Evolutionary conservation across 768 basidiomycete genomes (phyloP).

Genomic region (Leucocoprinus sp.): DNA sequence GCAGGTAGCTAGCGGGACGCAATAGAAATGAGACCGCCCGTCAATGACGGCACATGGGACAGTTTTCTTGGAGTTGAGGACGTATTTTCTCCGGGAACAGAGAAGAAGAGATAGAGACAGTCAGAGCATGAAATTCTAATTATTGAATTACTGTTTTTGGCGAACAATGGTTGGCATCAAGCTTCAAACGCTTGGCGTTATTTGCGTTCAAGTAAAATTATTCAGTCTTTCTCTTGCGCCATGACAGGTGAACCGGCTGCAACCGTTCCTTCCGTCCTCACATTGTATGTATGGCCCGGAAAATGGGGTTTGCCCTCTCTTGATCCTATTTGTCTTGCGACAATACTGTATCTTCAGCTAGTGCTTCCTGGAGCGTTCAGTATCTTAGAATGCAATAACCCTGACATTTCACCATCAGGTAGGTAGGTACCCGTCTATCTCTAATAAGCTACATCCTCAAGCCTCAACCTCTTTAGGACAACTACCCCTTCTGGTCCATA

Average conservation of each 20-base stretch:
- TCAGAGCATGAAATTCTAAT: background rate
- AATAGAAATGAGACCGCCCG: background rate
- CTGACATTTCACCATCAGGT: conserved; percentile 71
- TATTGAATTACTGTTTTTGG: conserved; percentile 8
- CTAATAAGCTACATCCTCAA: background rate
- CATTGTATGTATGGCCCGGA: conserved; percentile 64
- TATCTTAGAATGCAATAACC: conserved; percentile 54
- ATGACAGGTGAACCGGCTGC: background rate
- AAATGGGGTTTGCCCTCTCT: conserved; percentile 58
- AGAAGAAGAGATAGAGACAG: background rate
- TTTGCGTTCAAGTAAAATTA: background rate
- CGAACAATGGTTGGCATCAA: conserved; percentile 10
- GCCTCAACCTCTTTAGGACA: conserved; percentile 38
- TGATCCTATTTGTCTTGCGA: conserved; percentile 57
- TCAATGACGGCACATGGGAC: background rate
- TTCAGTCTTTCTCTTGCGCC: background rate
- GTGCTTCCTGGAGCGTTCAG: conserved; percentile 60
- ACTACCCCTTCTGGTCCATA: conserved; percentile 64
- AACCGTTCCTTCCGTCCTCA: background rate
- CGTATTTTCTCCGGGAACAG: conserved; percentile 1
- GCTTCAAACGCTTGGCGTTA: too few relatives aligned
- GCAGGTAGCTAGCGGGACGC: background rate
- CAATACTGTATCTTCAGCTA: conserved; percentile 62
- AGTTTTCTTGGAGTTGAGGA: background rate
- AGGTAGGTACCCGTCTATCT: conserved; percentile 22